Evolutionary conservation across 176 grass and related monocot genomes (phyloP).

Genomic region (Chloris gayana): DNA sequence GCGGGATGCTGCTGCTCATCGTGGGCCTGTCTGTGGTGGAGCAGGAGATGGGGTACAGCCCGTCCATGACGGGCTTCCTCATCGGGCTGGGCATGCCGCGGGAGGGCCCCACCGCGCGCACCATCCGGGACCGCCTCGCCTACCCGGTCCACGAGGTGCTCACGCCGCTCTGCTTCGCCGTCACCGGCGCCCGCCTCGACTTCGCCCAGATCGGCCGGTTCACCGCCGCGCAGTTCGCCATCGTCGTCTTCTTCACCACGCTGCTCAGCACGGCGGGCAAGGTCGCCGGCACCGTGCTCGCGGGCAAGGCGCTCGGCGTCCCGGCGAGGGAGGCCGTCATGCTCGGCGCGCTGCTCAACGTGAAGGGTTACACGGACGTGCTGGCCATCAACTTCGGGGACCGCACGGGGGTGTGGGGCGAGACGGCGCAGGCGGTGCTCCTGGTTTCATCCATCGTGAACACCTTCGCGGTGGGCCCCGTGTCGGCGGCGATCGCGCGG

Average conservation of each 20-base stretch:
- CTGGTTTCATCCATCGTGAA: slow-evolving; percentile 50
- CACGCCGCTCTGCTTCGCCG: slow-evolving; percentile 69
- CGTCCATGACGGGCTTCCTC: slow-evolving; percentile 65
- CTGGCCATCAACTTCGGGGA: slow-evolving; percentile 49
- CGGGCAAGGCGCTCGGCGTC: slow-evolving; percentile 38
- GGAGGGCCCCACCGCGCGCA: slow-evolving; percentile 61
- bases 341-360: slow-evolving; percentile 71
- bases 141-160: slow-evolving; percentile 63
- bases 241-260: slow-evolving; percentile 43
- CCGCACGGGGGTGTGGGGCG: slow-evolving; percentile 40
- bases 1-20: slow-evolving; percentile 46
- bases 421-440: slow-evolving; percentile 37
- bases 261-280: slow-evolving; percentile 53
- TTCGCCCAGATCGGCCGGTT: slow-evolving; percentile 33
- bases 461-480: slow-evolving; percentile 65
- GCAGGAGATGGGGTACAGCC: slow-evolving; percentile 44
- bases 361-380: slow-evolving; percentile 72
- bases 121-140: slow-evolving; percentile 57
- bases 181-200: slow-evolving; percentile 50
- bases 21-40: slow-evolving; percentile 9
- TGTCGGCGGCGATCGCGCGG: slow-evolving; percentile 59
- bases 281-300: slow-evolving; percentile 58
- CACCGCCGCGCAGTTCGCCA: background rate
- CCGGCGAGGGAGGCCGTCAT: slow-evolving; percentile 47
- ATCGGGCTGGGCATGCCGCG: slow-evolving; percentile 62